Conservation (phyloP, 1,139 yeast genomes). For the Blastobotrys buckinghamii region DNA sequence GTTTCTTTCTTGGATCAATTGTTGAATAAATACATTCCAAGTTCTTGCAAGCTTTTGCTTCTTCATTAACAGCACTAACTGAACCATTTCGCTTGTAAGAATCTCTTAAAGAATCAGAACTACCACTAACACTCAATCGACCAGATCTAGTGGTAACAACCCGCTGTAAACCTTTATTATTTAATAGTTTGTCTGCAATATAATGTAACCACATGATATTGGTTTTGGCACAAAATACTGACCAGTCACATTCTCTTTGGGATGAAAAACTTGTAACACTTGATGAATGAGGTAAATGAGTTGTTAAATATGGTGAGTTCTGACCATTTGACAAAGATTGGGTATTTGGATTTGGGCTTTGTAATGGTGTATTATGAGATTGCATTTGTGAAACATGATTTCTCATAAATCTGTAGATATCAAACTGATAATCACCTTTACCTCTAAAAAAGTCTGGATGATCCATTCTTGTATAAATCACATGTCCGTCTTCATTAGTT, state of each 20-base stretch:
- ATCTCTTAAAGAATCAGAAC: constrained; percentile 20
- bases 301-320: constrained; percentile 2
- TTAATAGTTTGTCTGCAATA: constrained; percentile 39
- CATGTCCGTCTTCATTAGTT: constrained; percentile 20
- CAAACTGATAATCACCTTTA: constrained; percentile 48
- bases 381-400: constrained; percentile 21
- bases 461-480: constrained; percentile 34
- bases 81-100: constrained; percentile 18
- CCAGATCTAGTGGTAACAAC: constrained; percentile 24
- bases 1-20: constrained; percentile 34
- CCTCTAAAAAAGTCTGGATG: constrained; percentile 50
- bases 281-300: not conserved
- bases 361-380: not conserved
- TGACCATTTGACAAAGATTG: not conserved
- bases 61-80: constrained; percentile 17
- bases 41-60: constrained; percentile 24
- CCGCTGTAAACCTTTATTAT: constrained; percentile 33
- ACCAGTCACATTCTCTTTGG: constrained; percentile 36
- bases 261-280: not conserved
- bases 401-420: constrained; percentile 46
- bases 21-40: constrained; percentile 29
- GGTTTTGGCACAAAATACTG: constrained; percentile 38
- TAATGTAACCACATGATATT: constrained; percentile 48
- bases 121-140: constrained; percentile 22
- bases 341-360: constrained; percentile 11